Conservation (phyloP, 495 filamentous ascomycete species). For the Aspergillus indologenus region DNA sequence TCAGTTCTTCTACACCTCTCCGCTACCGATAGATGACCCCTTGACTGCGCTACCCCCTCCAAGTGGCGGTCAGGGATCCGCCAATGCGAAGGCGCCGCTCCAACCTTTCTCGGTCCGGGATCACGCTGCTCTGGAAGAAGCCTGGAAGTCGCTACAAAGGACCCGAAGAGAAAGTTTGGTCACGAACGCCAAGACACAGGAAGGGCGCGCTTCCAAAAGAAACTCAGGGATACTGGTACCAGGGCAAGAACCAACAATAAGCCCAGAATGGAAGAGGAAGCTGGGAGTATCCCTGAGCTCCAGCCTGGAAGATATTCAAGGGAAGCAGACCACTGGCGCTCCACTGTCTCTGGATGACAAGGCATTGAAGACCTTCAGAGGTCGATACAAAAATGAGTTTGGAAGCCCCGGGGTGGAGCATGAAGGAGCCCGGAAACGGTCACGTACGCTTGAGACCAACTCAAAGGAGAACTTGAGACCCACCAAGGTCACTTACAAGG, state of each 20-base stretch:
- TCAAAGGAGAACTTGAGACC: constrained; percentile 10
- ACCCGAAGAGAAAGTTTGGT: constrained; percentile 31
- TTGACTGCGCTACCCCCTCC: constrained; percentile 63
- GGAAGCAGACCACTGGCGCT: constrained; percentile 19
- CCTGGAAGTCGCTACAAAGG: constrained; percentile 60
- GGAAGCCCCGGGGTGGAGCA: constrained; percentile 15
- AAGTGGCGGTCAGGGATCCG: constrained; percentile 47
- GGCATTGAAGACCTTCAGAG: constrained; percentile 13
- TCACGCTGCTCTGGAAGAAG: constrained; percentile 67
- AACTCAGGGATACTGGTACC: constrained; percentile 46
- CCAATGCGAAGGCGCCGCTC: constrained; percentile 53
- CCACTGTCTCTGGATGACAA: constrained; percentile 19
- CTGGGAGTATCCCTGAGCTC: constrained; percentile 24
- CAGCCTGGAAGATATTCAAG: constrained; percentile 23
- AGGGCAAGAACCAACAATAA: constrained; percentile 33
- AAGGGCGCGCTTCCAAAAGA: constrained; percentile 30
- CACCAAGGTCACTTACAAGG: constrained; percentile 16
- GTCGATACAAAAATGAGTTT: constrained; percentile 7
- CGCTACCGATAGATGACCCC: constrained; percentile 78
- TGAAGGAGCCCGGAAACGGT: constrained; percentile 12
- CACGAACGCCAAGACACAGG: constrained; percentile 28
- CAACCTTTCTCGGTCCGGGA: constrained; percentile 77
- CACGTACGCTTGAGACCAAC: constrained; percentile 13
- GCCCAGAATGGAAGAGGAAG: constrained; percentile 29
- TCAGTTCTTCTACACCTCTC: constrained; percentile 80